Evolutionary conservation across 176 grass and related monocot genomes (phyloP).

Genomic region (Hyparrhenia diplandra): DNA sequence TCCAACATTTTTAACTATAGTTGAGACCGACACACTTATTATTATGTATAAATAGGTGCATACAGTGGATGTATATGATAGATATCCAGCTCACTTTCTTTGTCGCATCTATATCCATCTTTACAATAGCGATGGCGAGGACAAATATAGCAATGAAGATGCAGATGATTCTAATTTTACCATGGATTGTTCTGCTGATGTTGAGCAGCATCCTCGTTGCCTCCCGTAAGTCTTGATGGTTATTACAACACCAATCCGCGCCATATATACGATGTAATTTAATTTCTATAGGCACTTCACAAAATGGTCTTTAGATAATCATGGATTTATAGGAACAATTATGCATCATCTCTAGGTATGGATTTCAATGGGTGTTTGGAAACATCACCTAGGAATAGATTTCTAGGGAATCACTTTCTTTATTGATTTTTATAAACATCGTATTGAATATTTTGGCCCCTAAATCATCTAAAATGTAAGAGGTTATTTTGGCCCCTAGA

Average conservation of each 20-base stretch:
- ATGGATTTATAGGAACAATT: too few relatives aligned
- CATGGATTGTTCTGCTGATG: neutral
- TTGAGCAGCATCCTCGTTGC: neutral
- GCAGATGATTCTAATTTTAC: neutral
- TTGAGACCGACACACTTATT: neutral
- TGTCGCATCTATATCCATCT: neutral
- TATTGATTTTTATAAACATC: too few relatives aligned
- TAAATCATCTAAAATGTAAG: too few relatives aligned
- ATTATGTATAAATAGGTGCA: neutral
- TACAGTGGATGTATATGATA: neutral
- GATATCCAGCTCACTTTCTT: neutral
- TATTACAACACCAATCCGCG: neutral
- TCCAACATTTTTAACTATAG: neutral
- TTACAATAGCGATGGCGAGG: neutral
- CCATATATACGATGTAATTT: neutral
- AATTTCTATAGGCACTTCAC: too few relatives aligned
- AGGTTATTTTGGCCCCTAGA: too few relatives aligned
- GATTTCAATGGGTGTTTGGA: too few relatives aligned
- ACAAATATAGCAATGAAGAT: neutral
- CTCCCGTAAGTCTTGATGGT: neutral
- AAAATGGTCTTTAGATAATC: too few relatives aligned
- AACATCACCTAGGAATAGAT: too few relatives aligned
- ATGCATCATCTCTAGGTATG: too few relatives aligned
- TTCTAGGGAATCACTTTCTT: too few relatives aligned
- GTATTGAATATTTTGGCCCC: too few relatives aligned